Conservation (phyloP, 1,284 basidiomycete genomes). For the Ceratobasidium sp. region DNA sequence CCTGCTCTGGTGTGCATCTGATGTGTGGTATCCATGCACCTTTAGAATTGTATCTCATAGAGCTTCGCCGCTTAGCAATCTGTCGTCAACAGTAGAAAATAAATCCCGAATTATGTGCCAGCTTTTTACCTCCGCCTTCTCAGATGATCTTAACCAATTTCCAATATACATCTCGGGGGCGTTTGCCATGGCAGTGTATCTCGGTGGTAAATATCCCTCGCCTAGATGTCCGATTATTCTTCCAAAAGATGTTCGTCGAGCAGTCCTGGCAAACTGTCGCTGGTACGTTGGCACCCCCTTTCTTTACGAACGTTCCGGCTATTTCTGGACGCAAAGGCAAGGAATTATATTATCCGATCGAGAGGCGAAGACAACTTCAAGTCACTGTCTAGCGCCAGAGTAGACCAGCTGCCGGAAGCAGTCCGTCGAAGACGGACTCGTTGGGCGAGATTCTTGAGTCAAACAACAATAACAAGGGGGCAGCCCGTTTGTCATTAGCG, state of each 20-base stretch:
- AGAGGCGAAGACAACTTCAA: constrained; percentile 1
- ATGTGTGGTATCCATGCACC: too few relatives aligned
- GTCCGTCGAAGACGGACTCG: too few relatives aligned
- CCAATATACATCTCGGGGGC: constrained; percentile 41
- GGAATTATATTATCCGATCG: constrained; percentile 18
- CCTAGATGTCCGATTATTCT: constrained; percentile 35
- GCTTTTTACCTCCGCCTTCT: too few relatives aligned
- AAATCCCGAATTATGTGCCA: too few relatives aligned
- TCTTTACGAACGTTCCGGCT: background rate
- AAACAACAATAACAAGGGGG: too few relatives aligned
- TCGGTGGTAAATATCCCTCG: constrained; percentile 44
- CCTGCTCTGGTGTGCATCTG: too few relatives aligned
- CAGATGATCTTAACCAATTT: constrained; percentile 11
- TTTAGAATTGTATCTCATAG: too few relatives aligned
- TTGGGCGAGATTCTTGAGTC: too few relatives aligned
- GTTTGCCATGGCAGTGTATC: constrained; percentile 43
- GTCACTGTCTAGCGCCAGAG: background rate
- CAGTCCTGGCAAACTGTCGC: constrained; percentile 5
- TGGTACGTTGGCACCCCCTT: background rate
- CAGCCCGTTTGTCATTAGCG: background rate
- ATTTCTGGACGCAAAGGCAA: constrained; percentile 42
- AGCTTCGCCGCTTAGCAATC: too few relatives aligned
- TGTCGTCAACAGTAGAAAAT: too few relatives aligned
- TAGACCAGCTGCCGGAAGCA: too few relatives aligned
- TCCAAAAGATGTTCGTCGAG: constrained; percentile 26